Percentiles rank a stretch among this genome's conserved stretches.
Evolutionary conservation across 768 basidiomycete species (phyloP).

Genomic region (Podaxis sp.): DNA sequence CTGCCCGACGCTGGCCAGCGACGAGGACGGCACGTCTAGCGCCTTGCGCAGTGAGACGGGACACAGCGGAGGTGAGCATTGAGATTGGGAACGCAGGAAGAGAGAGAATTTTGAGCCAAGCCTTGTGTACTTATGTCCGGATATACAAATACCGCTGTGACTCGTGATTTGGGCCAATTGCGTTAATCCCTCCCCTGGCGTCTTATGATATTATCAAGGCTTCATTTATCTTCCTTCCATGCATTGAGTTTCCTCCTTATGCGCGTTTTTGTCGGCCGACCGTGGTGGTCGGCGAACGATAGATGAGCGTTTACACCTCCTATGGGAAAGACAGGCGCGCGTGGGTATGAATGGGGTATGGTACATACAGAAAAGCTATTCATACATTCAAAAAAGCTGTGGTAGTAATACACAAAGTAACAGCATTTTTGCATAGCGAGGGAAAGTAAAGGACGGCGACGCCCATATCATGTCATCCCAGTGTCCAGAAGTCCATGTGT

Average conservation of each 20-base stretch:
- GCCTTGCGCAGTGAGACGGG: not conserved
- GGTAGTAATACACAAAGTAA: too few species aligned
- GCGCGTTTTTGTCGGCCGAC: too few species aligned
- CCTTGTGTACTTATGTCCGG: too few species aligned
- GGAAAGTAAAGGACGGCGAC: not conserved
- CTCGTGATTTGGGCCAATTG: constrained; percentile 3
- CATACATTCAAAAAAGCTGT: not conserved
- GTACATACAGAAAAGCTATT: not conserved
- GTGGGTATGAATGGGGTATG: not conserved
- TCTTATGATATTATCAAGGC: not conserved
- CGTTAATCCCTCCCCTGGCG: constrained; percentile 4
- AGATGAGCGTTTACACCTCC: too few species aligned
- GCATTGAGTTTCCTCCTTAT: not conserved
- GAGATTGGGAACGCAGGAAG: not conserved
- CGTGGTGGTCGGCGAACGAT: too few species aligned
- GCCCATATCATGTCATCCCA: too few species aligned
- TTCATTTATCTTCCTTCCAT: not conserved
- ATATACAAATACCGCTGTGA: not conserved
- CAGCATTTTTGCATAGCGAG: not conserved
- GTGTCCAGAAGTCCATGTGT: too few species aligned
- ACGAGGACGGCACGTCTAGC: constrained; percentile 37
- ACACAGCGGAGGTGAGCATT: constrained; percentile 1
- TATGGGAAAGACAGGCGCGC: too few species aligned
- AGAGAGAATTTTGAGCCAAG: not conserved
- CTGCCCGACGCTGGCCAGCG: constrained; percentile 48